A percentile compares a stretch with the other conserved stretches of the same genome.
These are phyloP conservation scores for Rhodotorula sp. DNA, from an alignment of 1,284 basidiomycete genomes.

Conservation along the genomic window DNA sequence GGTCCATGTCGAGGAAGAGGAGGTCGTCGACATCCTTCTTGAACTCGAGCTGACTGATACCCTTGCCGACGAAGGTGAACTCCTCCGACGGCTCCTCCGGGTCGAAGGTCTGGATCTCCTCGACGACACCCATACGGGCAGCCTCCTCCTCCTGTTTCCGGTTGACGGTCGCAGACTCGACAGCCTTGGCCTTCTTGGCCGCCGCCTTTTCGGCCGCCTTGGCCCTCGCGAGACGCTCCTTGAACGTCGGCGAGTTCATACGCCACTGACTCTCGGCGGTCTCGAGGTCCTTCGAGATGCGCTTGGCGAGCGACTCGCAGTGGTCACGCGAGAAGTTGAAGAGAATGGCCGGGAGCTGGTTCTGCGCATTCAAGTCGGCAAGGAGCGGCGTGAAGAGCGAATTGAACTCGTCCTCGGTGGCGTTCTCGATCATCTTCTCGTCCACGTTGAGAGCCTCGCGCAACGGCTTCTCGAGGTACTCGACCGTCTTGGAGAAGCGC, in stretches of 20 bases:
- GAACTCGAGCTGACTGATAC: conserved; percentile 54
- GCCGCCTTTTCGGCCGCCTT: conserved; percentile 54
- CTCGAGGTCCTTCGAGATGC: conserved; percentile 51
- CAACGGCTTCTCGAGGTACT: conserved; percentile 47
- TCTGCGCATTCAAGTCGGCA: conserved; percentile 51
- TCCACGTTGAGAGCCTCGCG: conserved; percentile 26
- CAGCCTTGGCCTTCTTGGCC: conserved; percentile 43
- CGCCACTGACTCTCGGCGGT: conserved; percentile 58
- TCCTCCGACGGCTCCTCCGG: conserved; percentile 59
- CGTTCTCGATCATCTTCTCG: conserved; percentile 52
- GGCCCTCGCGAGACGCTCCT: conserved; percentile 57
- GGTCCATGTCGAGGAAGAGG: conserved; percentile 46
- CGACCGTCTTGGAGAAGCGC: conserved; percentile 53
- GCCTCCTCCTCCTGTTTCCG: conserved; percentile 53
- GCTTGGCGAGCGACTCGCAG: conserved; percentile 59
- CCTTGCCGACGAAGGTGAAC: conserved; percentile 60
- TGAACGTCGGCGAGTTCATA: conserved; percentile 49
- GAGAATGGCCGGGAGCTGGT: conserved; percentile 60
- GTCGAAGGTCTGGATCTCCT: conserved; percentile 53
- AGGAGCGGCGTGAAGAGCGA: conserved; percentile 55
- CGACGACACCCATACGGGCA: conserved; percentile 37
- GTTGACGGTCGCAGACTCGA: conserved; percentile 45
- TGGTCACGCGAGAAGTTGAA: conserved; percentile 63
- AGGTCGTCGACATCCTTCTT: conserved; percentile 56
- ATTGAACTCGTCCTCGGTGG: conserved; percentile 35